Evolutionary conservation across 1,139 yeast genomes (phyloP), one percentile per base, ranked within the genome.

Genomic region (Diutina sp.): DNA sequence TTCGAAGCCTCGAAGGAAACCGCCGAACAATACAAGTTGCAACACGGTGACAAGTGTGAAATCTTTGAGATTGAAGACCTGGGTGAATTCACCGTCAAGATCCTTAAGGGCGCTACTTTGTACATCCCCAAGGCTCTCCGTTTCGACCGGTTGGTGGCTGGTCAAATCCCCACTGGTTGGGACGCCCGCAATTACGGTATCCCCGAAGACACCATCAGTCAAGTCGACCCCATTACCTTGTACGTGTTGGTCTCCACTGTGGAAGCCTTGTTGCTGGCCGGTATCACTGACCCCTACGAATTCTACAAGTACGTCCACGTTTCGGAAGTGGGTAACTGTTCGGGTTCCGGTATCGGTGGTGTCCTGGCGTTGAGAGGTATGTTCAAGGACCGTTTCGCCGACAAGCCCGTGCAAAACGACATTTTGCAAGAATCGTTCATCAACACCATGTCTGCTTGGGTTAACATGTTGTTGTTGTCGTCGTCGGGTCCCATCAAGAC

Each of bases 281-380:
- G 99, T 85, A 77, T 93, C 67, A 90, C 97, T 60, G 99, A 93
- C 72, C 99, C 99, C 61, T 93, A 90, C 71, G 99, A 93, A 78
- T 90, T 95, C 80, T 93, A 93, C 82, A 87, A 93, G 76, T 95
- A 93, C 69, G 96, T 95, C 58, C 99, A 93, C 72, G 95, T 93
- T 60, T 90, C 98, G 56, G 98, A 93, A 75, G 91, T 93, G 64
- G 99, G 99, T 78, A 93, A 93, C 83, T 90, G 98, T 80, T 87
- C 97, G 56, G 99, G 99, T 78, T 90, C 98, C 58, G 99, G 99
- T 83, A 91, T 93, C 96, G 99, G 99, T 75, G 99, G 99, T 85
- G 95, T 91, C 63, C 72, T 87, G 65, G 99, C 99, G 58, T 77
- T 93, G 69, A 88, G 95, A 73, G 97, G 97, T 65, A 93, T 93